Evolutionary conservation across 2,329 filamentous ascomycete species (phyloP), one percentile per base, ranked within the genome.

Genomic region (Sporothrix curviconia): DNA sequence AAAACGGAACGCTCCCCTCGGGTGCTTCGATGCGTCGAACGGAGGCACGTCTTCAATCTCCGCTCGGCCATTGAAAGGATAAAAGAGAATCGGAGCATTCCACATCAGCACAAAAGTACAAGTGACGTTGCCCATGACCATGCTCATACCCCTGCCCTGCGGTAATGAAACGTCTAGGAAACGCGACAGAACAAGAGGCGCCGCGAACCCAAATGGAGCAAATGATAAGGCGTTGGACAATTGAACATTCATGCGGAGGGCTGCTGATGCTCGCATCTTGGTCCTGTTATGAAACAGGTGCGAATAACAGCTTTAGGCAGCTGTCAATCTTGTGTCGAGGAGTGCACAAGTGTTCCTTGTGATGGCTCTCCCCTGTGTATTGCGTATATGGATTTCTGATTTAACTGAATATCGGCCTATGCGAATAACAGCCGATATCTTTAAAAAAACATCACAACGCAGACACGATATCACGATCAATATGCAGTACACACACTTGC

Each of bases 1-100:
- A 58, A 63, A 65, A 55, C 52, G 28, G 52, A 34, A 55, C 19
- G 39, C 28, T 55, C 52, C 25, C 40, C 30, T n/a, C 39, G n/a
- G 36, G 15, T 25, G 32, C 32, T 25, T 32, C 30, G 14, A 40
- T 17, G 9, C 49, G 49, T 19, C n/a, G 34, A 40, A 17, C 15
- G 49, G 36, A 52, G 40, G 36, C 49, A 40, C 34, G 49, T 39
- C 49, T 53, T 17, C 52, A 46, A 55, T 39, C 40, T 46, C 30
- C 52, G 52, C 40, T 14, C 30, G 32, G 17, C 12, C 14, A 24
- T 11, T 40, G 28, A 22, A 34, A 44, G 42, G n/a, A n/a, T n/a
- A n/a, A n/a, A n/a, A n/a, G 42, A 34, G 46, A 19, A 24, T 37
- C 47, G 19, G 47, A 34, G 37, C 32, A 50, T n/a, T n/a, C n/a